These are phyloP conservation scores for Ziziphus jujuba DNA, from an alignment of 306 rosid genomes.

Conservation along the genomic window DNA sequence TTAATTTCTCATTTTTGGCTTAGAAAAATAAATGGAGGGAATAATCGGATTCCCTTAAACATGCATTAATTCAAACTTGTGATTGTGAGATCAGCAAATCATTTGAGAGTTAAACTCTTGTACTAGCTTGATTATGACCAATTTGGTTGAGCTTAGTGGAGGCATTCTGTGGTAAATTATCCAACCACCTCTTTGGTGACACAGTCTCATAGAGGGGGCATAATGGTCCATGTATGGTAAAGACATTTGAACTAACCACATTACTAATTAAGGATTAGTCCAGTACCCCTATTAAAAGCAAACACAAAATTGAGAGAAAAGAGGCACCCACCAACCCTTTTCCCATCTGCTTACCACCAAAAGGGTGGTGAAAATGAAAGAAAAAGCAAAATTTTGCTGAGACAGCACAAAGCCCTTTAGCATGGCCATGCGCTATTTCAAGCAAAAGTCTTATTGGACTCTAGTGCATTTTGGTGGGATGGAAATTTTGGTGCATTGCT, in stretches of 20 bases:
- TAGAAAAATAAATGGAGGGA: too few species aligned
- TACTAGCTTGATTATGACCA: too few species aligned
- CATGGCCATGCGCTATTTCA: constrained; percentile 34
- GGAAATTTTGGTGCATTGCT: constrained; percentile 38
- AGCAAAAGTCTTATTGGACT: constrained; percentile 35
- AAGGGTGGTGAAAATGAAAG: constrained; percentile 28
- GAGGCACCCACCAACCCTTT: constrained; percentile 15
- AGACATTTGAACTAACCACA: not conserved
- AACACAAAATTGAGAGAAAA: constrained; percentile 18
- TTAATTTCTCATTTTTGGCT: too few species aligned
- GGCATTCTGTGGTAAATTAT: too few species aligned
- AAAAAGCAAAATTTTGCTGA: constrained; percentile 12
- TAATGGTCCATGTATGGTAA: too few species aligned
- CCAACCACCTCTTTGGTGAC: too few species aligned
- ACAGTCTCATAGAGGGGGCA: too few species aligned
- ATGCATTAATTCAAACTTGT: too few species aligned
- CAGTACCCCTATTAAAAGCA: not conserved
- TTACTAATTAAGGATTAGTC: constrained; percentile 1
- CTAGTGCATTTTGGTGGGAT: constrained; percentile 31
- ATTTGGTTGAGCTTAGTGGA: too few species aligned
- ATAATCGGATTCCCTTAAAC: too few species aligned
- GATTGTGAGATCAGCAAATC: too few species aligned
- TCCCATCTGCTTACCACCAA: constrained; percentile 33
- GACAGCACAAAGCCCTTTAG: constrained; percentile 34
- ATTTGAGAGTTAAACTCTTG: too few species aligned